Evolutionary conservation across 176 grass and related monocot genomes (phyloP).

Genomic region (Tuctoria greenei): DNA sequence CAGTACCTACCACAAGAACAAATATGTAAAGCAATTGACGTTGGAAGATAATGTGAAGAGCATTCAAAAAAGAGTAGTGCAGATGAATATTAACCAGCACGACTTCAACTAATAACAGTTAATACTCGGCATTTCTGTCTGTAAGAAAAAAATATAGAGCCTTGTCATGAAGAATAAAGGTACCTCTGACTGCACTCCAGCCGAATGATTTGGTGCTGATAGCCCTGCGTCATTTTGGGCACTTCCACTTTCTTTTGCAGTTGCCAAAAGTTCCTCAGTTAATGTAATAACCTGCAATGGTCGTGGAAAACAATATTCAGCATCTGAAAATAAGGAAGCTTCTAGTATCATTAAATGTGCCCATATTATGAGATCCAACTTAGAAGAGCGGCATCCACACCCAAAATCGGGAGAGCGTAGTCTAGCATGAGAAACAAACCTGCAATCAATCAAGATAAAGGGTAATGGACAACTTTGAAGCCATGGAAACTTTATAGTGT

Average conservation of each 20-base stretch:
- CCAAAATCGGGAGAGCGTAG: conserved; percentile 63
- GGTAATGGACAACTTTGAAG: conserved; percentile 71
- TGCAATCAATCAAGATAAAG: conserved; percentile 92
- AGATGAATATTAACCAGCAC: conserved; percentile 15
- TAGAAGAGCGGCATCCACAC: conserved; percentile 74
- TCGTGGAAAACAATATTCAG: conserved; percentile 36
- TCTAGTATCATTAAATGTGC: background rate
- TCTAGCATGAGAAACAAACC: conserved; percentile 64
- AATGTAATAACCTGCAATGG: conserved; percentile 68
- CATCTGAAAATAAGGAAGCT: conserved; percentile 9
- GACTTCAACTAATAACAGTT: background rate
- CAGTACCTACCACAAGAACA: conserved; percentile 38
- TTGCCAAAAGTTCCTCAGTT: conserved; percentile 79
- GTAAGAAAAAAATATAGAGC: background rate
- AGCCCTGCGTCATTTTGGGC: conserved; percentile 37
- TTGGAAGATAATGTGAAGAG: background rate
- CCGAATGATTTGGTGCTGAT: conserved; percentile 30
- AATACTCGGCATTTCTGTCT: background rate
- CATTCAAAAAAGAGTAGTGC: background rate
- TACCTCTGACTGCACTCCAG: conserved; percentile 41
- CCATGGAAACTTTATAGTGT: conserved; percentile 43
- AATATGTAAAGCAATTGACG: background rate
- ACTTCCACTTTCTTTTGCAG: conserved; percentile 61
- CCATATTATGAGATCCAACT: conserved; percentile 53
- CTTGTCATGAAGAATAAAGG: too few relatives aligned